phyloP scores from a whole-genome alignment of 495 filamentous ascomycete species.

The Choiromyces venosus region DNA sequence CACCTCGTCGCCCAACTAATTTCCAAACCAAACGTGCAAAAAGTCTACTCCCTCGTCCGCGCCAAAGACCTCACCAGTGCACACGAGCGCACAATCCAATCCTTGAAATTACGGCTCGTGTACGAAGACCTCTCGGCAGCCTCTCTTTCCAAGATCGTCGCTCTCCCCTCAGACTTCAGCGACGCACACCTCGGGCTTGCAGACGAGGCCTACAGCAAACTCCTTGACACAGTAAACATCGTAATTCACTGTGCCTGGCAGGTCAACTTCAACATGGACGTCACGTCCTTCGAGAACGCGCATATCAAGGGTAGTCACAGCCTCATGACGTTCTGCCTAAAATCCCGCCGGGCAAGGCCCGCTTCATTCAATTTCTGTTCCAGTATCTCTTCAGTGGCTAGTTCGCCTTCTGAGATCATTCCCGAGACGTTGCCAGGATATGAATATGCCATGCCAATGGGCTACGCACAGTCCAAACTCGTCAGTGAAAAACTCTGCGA shows the following conservation, averaged over 20 bases:
- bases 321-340: conserved; percentile 54
- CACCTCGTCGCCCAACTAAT: conserved; percentile 52
- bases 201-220: conserved; percentile 38
- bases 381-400: conserved; percentile 50
- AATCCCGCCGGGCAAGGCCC: conserved; percentile 40
- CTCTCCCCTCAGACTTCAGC: conserved; percentile 46
- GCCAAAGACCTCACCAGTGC: conserved; percentile 29
- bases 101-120: conserved; percentile 19
- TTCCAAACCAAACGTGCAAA: conserved; percentile 45
- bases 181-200: conserved; percentile 48
- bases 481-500: conserved; percentile 53
- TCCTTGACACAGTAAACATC: conserved; percentile 47
- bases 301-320: conserved; percentile 54
- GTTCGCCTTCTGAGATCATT: conserved; percentile 40
- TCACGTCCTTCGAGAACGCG: conserved; percentile 52
- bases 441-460: conserved; percentile 50
- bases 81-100: conserved; percentile 20
- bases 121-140: conserved; percentile 16
- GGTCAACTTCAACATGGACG: conserved; percentile 61
- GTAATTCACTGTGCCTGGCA: conserved; percentile 66
- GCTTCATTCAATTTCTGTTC: conserved; percentile 57
- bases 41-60: conserved; percentile 54
- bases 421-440: conserved; percentile 49
- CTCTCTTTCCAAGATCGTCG: conserved; percentile 43
- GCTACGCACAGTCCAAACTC: conserved; percentile 60